Conservation (phyloP, 169 alveolate genomes). For the Cryptosporidium meleagridis region DNA sequence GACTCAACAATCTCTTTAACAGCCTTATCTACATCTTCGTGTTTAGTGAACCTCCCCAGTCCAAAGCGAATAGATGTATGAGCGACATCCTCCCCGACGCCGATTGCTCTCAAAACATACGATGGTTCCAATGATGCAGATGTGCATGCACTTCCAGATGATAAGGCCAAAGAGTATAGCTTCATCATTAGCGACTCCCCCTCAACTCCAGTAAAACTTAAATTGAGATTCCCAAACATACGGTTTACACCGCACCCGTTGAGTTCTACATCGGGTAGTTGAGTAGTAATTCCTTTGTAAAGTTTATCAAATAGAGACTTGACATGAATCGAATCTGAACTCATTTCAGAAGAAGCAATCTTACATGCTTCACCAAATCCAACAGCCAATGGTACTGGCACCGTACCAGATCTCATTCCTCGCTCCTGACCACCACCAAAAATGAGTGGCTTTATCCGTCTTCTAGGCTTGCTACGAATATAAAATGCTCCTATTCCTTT, state of each 20-base stretch:
- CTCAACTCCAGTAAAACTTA: slow-evolving; percentile 94
- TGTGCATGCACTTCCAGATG: slow-evolving; percentile 89
- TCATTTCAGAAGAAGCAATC: slow-evolving; percentile 92
- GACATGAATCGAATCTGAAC: slow-evolving; percentile 91
- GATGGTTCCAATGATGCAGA: slow-evolving; percentile 85
- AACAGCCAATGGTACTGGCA: slow-evolving; percentile 92
- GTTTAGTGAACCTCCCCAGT: slow-evolving; percentile 95
- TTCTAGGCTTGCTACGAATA: slow-evolving; percentile 93
- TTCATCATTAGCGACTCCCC: slow-evolving; percentile 93
- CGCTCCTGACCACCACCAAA: slow-evolving; percentile 99
- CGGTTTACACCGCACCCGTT: slow-evolving; percentile 79
- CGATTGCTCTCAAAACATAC: slow-evolving; percentile 95
- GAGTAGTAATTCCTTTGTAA: slow-evolving; percentile 53
- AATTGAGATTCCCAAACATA: slow-evolving; percentile 92
- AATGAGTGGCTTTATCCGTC: slow-evolving; percentile 92
- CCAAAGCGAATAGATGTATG: slow-evolving; percentile 98
- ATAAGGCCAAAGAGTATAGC: slow-evolving; percentile 86
- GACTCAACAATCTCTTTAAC: slow-evolving; percentile 83
- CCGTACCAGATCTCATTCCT: slow-evolving; percentile 97
- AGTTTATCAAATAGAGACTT: slow-evolving; percentile 84
- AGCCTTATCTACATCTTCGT: slow-evolving; percentile 91
- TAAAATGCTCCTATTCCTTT: slow-evolving; percentile 99
- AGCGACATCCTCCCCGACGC: slow-evolving; percentile 96
- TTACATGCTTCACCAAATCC: slow-evolving; percentile 98
- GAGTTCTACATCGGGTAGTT: slow-evolving; percentile 75